These are phyloP conservation scores for Austroboletus rostrupii DNA, from an alignment of 1,284 basidiomycete genomes.

Conservation along the genomic window DNA sequence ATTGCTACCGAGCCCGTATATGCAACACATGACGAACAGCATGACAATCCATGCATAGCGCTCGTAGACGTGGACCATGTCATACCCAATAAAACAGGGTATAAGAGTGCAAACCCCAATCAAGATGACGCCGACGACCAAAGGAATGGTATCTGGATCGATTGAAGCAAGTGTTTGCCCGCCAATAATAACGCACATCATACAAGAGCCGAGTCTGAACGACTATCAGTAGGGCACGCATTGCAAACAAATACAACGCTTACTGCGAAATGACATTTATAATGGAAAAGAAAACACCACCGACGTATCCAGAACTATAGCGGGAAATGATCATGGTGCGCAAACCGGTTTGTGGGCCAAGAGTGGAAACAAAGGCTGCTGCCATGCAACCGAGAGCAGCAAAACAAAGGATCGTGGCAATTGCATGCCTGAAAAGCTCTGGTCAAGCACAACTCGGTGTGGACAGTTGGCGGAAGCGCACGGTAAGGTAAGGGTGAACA, in stretches of 20 bases:
- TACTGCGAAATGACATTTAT: constrained; percentile 58
- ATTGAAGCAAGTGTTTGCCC: constrained; percentile 46
- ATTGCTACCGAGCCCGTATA: constrained; percentile 42
- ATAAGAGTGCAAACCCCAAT: constrained; percentile 41
- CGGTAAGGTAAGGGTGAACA: constrained; percentile 49
- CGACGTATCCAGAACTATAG: constrained; percentile 55
- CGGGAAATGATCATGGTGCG: constrained; percentile 50
- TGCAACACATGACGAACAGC: constrained; percentile 52
- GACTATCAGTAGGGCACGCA: too few species aligned
- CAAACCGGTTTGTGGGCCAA: constrained; percentile 41
- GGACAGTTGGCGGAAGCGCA: constrained; percentile 20
- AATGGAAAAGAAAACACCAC: constrained; percentile 52
- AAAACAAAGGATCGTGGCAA: constrained; percentile 44
- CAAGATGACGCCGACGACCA: constrained; percentile 32
- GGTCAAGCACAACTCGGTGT: background rate
- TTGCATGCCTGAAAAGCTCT: background rate
- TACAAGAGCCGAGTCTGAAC: constrained; percentile 43
- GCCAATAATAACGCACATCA: constrained; percentile 44
- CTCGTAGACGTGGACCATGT: constrained; percentile 56
- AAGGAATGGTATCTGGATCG: constrained; percentile 36
- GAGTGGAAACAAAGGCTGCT: constrained; percentile 51
- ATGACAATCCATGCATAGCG: constrained; percentile 60
- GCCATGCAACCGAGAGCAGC: constrained; percentile 38
- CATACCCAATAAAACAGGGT: constrained; percentile 49
- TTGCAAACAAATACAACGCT: too few species aligned